Base-by-base conservation (phyloP, 768 basidiomycete genomes). In the Chlorophyllum brunneum region DNA sequence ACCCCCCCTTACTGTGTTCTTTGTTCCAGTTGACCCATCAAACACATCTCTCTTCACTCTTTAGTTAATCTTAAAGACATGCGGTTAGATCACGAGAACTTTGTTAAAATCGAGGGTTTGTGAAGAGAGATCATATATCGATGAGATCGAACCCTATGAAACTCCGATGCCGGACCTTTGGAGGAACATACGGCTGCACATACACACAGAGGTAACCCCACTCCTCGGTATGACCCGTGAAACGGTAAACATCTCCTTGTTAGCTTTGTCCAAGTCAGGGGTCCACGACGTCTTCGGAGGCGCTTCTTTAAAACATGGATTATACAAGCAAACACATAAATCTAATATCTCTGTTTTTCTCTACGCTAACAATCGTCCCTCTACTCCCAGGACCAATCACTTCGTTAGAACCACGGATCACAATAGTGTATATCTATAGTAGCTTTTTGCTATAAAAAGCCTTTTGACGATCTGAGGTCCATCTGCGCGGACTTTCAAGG, bases 401-500 rank as follows among this genome's bases (percentile, higher is more conserved):
- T 16, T 40, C n/a, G 27, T 10, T 6, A 20, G 38, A 6, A n/a
- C 5, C 26, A 40, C 48, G 48, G 48, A 50, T 50, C 48, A 50
- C 31, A 18, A 30, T 6, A 30, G 18, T 13, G 24, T n/a, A n/a
- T 40, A 49, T 40, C 29, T 50, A 31, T 31, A 33, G 48, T 13
- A 11, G 31, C n/a, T n/a, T 30, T 40, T 40, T 50, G 48, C 48
- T 50, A 50, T 40, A 50, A 50, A 50, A 50, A 50, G 48, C 48
- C 22, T 37, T 46, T 49, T 50, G 36, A 50, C 48, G 29, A 50
- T 50, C 48, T 24, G 38, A 22, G 46, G 18, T 31, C 38, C 26
- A 41, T 24, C 27, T 50, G 13, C 48, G 48, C 48, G 48, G 48
- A 50, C 38, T 34, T 47, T 47, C n/a, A n/a, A n/a, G n/a, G n/a